phyloP scores from a whole-genome alignment of 768 basidiomycete species.

The Pilatotrama ljubarskyi region DNA sequence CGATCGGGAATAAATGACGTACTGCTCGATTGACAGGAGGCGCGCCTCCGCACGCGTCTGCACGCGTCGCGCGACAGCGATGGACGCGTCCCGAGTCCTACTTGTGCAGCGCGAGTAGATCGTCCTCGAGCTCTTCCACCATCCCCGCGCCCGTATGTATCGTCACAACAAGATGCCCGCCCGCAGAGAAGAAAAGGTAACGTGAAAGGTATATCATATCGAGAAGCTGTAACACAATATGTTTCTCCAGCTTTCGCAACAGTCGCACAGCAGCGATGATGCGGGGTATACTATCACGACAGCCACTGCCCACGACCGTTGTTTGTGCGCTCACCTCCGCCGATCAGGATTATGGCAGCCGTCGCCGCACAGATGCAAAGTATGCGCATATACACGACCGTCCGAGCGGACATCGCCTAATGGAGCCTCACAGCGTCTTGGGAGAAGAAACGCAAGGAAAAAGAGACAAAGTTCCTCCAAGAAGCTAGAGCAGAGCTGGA shows the following conservation, averaged over 20 bases:
- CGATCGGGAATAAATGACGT: not conserved
- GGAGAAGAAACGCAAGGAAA: slow-evolving; percentile 33
- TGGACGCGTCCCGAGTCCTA: no score
- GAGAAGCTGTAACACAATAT: no score
- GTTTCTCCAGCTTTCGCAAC: slow-evolving; percentile 2
- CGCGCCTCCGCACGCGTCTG: not conserved
- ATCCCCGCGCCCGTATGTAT: not conserved
- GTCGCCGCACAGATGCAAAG: slow-evolving; percentile 32
- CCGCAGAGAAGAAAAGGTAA: not conserved
- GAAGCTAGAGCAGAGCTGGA: slow-evolving; percentile 20
- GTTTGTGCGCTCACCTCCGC: not conserved
- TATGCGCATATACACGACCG: slow-evolving; percentile 26
- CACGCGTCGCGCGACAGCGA: not conserved
- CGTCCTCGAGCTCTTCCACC: no score
- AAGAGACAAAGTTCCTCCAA: slow-evolving; percentile 26
- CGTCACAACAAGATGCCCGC: not conserved
- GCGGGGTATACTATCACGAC: slow-evolving; percentile 11
- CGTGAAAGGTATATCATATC: no score
- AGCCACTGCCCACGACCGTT: not conserved
- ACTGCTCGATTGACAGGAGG: not conserved
- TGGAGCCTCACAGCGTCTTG: slow-evolving; percentile 20
- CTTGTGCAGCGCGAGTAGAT: no score
- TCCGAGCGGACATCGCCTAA: no score
- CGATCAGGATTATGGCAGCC: slow-evolving; percentile 24
- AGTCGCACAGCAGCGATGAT: slow-evolving; percentile 27